Base-by-base conservation (phyloP, 2,329 filamentous ascomycete genomes). In the Penicillium occitanis region DNA sequence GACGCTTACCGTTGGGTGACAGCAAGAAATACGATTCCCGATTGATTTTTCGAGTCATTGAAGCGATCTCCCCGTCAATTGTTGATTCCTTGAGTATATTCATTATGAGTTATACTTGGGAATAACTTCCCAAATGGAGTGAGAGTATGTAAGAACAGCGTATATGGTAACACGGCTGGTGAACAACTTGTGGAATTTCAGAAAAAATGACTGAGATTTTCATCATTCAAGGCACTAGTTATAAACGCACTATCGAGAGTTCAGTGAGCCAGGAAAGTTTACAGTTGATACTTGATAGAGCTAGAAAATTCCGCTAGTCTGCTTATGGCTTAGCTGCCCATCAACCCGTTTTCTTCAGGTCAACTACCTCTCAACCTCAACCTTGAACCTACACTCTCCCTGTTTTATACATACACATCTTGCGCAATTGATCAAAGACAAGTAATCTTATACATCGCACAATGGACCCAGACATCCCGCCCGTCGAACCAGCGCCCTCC, bases 391-490 rank as follows among this genome's bases (percentile, higher is more conserved):
- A n/a, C 17, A 35, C 17, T 35, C 42, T 19, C 17, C 17, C 42
- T 44, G 17, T 1, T 8, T n/a, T 44, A 44, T 19, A 44, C 42
- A n/a, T 44, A 19, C 42, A n/a, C 42, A 8, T n/a, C 48, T 28
- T 28, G 13, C 13, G 48, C 48, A 30, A 51, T 28, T 51, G 48
- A 28, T 10, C 5, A n/a, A 17, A 28, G 11, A 17, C 46, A 25
- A 25, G 13, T 25, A 50, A 8, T 2, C 6, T 3, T 22, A 35
- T 22, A 46, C 14, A 48, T 44, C 22, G 6, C 13, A 63, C 28
- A 63, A 79, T 79, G 77, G 76, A 75, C 30, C 71, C 77, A 30
- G 76, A 77, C 42, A 68, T 70, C 35, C 71, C 70, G 14, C 66
- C 72, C 14, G 61, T 73, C 11, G 40, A 68, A 30, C 67, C 73